Evolutionary conservation across 2,329 filamentous ascomycete genomes (phyloP), one percentile per base, ranked within the genome.

Genomic region (Dothideomycetidae sp.): DNA sequence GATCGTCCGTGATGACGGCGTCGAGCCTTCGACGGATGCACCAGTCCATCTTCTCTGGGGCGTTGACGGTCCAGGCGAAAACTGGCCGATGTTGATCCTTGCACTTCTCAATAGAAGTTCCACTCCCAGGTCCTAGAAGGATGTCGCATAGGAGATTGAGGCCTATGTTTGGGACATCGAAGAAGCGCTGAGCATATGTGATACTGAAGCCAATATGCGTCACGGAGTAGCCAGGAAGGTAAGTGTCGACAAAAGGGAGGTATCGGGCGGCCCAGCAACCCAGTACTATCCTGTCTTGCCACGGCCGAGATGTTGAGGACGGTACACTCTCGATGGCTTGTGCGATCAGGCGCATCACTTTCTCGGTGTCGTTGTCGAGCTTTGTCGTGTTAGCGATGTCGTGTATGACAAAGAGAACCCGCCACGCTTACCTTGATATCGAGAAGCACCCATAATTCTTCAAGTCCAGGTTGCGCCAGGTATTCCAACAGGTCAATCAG

Each of bases 51-150:
- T 75, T 71, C 34, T 67, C 64, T 44, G 73, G 70, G 10, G 79
- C 70, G 53, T 96, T 93, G 35, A 93, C 81, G 0, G 86, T 94
- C 88, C 88, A 96, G 0, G 75, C 70, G 49, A 79, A 77, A 3
- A 94, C 62, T 3, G 70, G 68, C 14, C 79, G 68, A 38, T 77
- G 69, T 5, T 48, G 49, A 2, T 53, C 49, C 11, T 40, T 36
- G 13, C 35, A 35, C 9, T 43, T 30, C 10, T 64, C 63, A 11
- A 85, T 58, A 60, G 94, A 90, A 9, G 62, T 59, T 7, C 56
- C 53, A 5, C 85, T 85, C 23, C 73, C 62, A 0, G 75, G 75
- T 1, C 78, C 75, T 41, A 83, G 69, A 35, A 93, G 67, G 13
- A 73, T 61, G 40, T 68, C 66, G 43, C 81, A 75, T 32, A 81